phyloP scores from a whole-genome alignment of 2,329 filamentous ascomycete genomes.

The Fusarium sp. region DNA sequence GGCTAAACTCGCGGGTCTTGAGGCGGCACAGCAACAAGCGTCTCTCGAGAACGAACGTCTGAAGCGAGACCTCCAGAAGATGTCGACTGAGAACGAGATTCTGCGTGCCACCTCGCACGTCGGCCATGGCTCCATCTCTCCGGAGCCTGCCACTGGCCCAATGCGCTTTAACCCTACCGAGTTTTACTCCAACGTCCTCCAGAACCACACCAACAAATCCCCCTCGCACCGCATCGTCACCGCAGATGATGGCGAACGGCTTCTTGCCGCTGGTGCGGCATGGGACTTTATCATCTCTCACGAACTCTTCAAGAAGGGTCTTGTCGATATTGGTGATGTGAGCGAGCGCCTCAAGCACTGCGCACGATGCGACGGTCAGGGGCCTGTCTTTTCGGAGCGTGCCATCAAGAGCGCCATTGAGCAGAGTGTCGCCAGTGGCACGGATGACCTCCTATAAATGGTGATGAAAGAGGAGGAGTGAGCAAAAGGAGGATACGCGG shows the following conservation, averaged over 20 bases:
- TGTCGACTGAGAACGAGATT: constrained; percentile 92
- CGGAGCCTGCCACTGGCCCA: constrained; percentile 71
- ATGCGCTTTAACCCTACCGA: constrained; percentile 79
- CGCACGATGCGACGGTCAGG: constrained; percentile 86
- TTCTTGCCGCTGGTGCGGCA: constrained; percentile 81
- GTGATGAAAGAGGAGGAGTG: neutral
- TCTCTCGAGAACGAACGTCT: constrained; percentile 88
- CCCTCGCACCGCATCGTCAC: constrained; percentile 77
- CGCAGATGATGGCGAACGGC: constrained; percentile 72
- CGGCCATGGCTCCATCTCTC: constrained; percentile 54
- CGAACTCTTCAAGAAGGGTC: constrained; percentile 78
- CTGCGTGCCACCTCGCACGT: constrained; percentile 79
- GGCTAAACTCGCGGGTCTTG: constrained; percentile 81
- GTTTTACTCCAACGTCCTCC: constrained; percentile 74
- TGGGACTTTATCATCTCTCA: constrained; percentile 93
- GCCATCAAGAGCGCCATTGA: constrained; percentile 81
- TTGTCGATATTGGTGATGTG: constrained; percentile 85
- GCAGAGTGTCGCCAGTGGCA: constrained; percentile 79
- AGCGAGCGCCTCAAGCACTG: constrained; percentile 80
- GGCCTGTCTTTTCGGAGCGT: constrained; percentile 86
- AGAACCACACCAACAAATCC: constrained; percentile 71
- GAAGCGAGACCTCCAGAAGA: constrained; percentile 84
- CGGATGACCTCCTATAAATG: constrained; percentile 75
- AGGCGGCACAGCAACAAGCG: constrained; percentile 78
- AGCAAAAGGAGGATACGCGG: constrained; percentile 6